Conservation (phyloP, 2,329 filamentous ascomycete genomes). For the Emergomyces orientalis region DNA sequence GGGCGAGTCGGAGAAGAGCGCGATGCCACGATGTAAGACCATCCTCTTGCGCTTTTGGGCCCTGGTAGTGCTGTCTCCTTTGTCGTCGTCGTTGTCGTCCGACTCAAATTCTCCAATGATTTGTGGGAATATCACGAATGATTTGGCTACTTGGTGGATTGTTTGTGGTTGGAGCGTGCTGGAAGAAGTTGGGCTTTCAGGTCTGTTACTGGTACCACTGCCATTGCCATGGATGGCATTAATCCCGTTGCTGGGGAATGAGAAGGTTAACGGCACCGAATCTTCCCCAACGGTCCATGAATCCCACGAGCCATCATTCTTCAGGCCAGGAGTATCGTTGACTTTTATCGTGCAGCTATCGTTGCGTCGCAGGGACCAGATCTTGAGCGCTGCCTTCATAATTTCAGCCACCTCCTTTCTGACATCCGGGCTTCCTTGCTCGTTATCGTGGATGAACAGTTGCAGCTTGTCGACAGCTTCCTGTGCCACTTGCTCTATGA, state of each 20-base stretch:
- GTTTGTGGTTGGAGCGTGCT: neutral
- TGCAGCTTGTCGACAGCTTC: neutral
- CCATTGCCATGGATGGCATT: neutral
- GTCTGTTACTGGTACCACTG: neutral
- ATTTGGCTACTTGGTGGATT: neutral
- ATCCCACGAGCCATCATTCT: neutral
- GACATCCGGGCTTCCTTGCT: neutral
- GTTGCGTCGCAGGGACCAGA: slow-evolving; percentile 4
- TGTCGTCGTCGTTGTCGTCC: neutral
- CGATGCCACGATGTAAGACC: slow-evolving; percentile 9
- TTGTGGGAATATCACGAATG: slow-evolving; percentile 10
- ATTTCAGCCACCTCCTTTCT: neutral
- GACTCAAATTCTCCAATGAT: slow-evolving; percentile 9
- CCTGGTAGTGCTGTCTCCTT: neutral
- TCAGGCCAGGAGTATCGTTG: neutral
- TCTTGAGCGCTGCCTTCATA: slow-evolving; percentile 1
- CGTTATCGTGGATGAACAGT: neutral
- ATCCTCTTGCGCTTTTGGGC: neutral
- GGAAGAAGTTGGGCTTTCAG: neutral
- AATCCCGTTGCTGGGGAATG: neutral
- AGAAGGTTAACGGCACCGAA: neutral
- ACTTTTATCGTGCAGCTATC: slow-evolving; percentile 5
- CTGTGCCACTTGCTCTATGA: neutral
- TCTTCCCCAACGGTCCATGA: neutral
- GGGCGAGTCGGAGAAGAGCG: slow-evolving; percentile 9